phyloP scores from a whole-genome alignment of 164 flowering plant species.

The Liquidambar formosana region DNA sequence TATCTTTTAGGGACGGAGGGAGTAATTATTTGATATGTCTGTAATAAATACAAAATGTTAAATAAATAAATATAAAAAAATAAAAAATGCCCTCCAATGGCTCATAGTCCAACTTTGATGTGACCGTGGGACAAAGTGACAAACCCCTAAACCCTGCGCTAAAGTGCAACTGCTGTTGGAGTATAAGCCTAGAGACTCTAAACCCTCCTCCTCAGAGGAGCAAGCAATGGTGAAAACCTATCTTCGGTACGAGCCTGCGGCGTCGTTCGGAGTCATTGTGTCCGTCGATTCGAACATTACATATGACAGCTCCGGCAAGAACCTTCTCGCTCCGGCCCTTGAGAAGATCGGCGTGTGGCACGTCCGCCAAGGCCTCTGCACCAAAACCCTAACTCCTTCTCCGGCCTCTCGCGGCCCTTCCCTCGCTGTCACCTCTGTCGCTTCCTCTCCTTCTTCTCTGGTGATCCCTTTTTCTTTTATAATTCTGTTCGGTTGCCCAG shows the following conservation, averaged over 20 bases:
- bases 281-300: conserved; percentile 73
- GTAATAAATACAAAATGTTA: too few relatives aligned
- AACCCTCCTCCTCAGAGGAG: background rate
- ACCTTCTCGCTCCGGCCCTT: conserved; percentile 76
- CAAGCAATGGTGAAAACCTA: conserved; percentile 87
- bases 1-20: too few relatives aligned
- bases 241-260: conserved; percentile 81
- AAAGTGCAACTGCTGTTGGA: too few relatives aligned
- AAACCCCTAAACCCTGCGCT: too few relatives aligned
- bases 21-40: too few relatives aligned
- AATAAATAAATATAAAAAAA: too few relatives aligned
- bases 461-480: conserved; percentile 21
- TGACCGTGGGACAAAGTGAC: too few relatives aligned
- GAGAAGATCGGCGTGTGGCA: conserved; percentile 87
- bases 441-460: conserved; percentile 64
- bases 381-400: conserved; percentile 65
- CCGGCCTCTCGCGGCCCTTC: conserved; percentile 55
- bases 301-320: conserved; percentile 80
- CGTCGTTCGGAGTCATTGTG: conserved; percentile 78
- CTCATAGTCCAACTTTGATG: too few relatives aligned
- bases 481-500: background rate
- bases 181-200: too few relatives aligned
- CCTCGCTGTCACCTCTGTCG: conserved; percentile 72
- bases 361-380: conserved; percentile 78
- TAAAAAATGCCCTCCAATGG: too few relatives aligned